These are phyloP conservation scores for Eucalyptus shirleyi DNA, from an alignment of 345 rosid species.

Conservation along the genomic window DNA sequence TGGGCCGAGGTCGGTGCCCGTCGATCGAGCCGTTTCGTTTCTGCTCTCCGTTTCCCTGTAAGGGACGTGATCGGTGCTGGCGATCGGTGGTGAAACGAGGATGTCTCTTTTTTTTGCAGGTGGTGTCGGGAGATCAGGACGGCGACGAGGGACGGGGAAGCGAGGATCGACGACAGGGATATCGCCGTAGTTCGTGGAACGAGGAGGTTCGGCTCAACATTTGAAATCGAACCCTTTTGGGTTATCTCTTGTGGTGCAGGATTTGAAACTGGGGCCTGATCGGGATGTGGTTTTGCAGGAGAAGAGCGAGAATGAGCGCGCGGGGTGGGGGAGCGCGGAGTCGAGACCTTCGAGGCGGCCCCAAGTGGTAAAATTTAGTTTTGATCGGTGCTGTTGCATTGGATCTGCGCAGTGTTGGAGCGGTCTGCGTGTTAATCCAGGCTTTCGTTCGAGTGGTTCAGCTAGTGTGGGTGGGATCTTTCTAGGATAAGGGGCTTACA, in stretches of 20 bases:
- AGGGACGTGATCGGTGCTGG: not conserved
- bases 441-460: not conserved
- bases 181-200: slow-evolving; percentile 3
- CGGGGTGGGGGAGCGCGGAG: slow-evolving; percentile 4
- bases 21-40: not conserved
- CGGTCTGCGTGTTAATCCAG: not conserved
- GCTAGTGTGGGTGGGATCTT: not conserved
- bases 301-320: not conserved
- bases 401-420: not conserved
- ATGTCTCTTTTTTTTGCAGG: slow-evolving; percentile 14
- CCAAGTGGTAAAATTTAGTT: slow-evolving; percentile 11
- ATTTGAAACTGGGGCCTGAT: not conserved
- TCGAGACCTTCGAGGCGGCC: slow-evolving; percentile 25
- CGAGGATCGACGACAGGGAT: not conserved
- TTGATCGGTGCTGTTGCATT: not conserved
- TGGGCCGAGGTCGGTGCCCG: slow-evolving; percentile 52
- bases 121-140: slow-evolving; percentile 58
- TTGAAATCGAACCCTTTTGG: not conserved
- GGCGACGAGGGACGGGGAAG: not conserved
- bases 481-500: not conserved
- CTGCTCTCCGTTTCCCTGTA: not conserved
- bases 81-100: not conserved
- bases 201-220: slow-evolving; percentile 4
- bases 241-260: not conserved
- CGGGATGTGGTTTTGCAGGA: not conserved